phyloP scores from a whole-genome alignment of 495 filamentous ascomycete genomes.

The Penicillium silybi region DNA sequence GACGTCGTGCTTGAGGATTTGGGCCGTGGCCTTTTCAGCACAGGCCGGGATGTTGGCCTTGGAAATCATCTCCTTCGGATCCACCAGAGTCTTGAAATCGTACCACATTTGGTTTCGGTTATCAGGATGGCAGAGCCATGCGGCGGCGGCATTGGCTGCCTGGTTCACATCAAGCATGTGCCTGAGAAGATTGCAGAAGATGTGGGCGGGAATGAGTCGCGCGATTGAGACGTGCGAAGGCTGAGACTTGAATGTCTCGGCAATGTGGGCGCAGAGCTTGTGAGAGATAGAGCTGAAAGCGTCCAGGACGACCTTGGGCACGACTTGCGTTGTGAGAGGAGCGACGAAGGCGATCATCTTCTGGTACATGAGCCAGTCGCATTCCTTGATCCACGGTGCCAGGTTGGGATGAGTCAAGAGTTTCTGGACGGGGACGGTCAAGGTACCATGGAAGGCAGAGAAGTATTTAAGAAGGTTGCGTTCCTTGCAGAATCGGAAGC shows the following conservation, averaged over 20 bases:
- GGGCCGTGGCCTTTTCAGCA: conserved; percentile 47
- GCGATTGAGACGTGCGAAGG: conserved; percentile 80
- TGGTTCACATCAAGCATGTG: conserved; percentile 87
- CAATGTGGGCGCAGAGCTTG: conserved; percentile 70
- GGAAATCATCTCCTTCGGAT: conserved; percentile 52
- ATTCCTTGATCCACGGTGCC: conserved; percentile 90
- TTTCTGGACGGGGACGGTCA: conserved; percentile 97
- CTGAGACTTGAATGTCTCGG: conserved; percentile 70
- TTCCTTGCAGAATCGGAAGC: conserved; percentile 90
- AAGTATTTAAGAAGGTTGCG: conserved; percentile 95
- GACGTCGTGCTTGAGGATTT: conserved; percentile 71
- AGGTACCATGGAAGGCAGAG: conserved; percentile 88
- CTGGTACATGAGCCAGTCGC: conserved; percentile 91
- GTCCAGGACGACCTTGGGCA: conserved; percentile 77
- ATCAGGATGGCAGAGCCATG: conserved; percentile 47
- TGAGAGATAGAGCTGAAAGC: conserved; percentile 82
- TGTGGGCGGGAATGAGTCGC: conserved; percentile 79
- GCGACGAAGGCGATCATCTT: conserved; percentile 91
- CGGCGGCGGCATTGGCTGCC: conserved; percentile 58
- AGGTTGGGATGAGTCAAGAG: conserved; percentile 76
- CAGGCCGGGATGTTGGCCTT: conserved; percentile 42
- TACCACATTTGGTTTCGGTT: conserved; percentile 76
- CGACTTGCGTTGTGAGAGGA: conserved; percentile 79
- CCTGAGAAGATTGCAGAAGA: conserved; percentile 81
- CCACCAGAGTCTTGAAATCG: conserved; percentile 81